Conservation (phyloP, 345 rosid species). For the Salix arbutifolia region DNA sequence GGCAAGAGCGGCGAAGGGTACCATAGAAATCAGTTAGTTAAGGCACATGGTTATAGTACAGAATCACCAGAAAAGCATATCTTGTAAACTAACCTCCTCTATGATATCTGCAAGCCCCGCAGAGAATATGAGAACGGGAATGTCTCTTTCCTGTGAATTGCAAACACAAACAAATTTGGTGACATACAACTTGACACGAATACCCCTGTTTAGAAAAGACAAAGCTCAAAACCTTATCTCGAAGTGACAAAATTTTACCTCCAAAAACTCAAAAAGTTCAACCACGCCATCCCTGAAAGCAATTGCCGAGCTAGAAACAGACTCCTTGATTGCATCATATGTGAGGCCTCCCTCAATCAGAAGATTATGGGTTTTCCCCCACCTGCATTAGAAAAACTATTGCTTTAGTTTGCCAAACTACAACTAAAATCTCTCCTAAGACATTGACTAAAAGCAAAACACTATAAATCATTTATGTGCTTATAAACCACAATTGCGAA, state of each 20-base stretch:
- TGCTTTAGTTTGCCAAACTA: background rate
- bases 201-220: background rate
- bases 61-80: background rate
- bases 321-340: conserved; percentile 61
- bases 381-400: conserved; percentile 42
- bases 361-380: conserved; percentile 81
- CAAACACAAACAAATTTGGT: conserved; percentile 2
- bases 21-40: background rate
- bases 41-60: background rate
- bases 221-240: background rate
- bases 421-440: background rate
- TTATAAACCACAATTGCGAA: background rate
- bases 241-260: conserved; percentile 42
- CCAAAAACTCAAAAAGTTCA: conserved; percentile 67
- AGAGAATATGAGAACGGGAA: conserved; percentile 81
- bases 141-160: conserved; percentile 53
- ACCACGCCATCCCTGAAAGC: conserved; percentile 80
- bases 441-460: background rate
- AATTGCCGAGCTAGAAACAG: conserved; percentile 57
- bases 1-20: background rate
- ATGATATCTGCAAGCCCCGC: conserved; percentile 96
- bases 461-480: background rate
- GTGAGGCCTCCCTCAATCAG: conserved; percentile 87
- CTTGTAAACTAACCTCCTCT: conserved; percentile 62
- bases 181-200: background rate